A percentile compares a stretch with the other conserved stretches of the same genome.
phyloP scores from a whole-genome alignment of 768 basidiomycete genomes.

The Pholiota conissans region DNA sequence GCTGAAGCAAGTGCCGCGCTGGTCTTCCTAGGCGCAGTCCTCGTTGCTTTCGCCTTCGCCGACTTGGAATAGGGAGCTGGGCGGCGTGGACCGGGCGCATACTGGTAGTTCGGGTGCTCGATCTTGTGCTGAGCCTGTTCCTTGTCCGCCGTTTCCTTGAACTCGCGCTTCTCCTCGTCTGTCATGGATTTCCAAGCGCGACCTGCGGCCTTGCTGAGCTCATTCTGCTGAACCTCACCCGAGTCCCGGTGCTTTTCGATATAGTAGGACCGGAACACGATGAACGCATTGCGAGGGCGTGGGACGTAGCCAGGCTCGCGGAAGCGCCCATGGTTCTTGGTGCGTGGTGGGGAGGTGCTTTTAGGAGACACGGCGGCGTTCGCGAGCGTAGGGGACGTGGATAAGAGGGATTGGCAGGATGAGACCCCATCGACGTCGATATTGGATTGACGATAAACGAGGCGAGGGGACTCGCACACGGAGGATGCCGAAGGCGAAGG shows the following conservation, averaged over 20 bases:
- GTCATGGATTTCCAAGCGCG: slow-evolving; percentile 57
- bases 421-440: too few relatives aligned
- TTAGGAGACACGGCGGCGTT: too few relatives aligned
- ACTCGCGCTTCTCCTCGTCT: slow-evolving; percentile 33
- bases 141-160: slow-evolving; percentile 35
- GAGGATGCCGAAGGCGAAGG: too few relatives aligned
- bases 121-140: slow-evolving; percentile 44
- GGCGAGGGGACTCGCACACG: too few relatives aligned
- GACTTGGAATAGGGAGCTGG: not conserved
- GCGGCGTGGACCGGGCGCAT: slow-evolving; percentile 13
- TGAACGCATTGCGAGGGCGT: slow-evolving; percentile 58
- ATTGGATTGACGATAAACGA: too few relatives aligned
- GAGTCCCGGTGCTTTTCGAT: not conserved
- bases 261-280: too few relatives aligned
- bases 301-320: slow-evolving; percentile 29
- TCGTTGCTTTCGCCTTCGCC: too few relatives aligned
- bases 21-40: too few relatives aligned
- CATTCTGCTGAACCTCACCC: slow-evolving; percentile 31
- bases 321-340: not conserved
- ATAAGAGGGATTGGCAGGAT: too few relatives aligned
- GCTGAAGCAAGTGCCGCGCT: too few relatives aligned
- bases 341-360: too few relatives aligned
- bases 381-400: too few relatives aligned
- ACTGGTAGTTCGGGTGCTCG: slow-evolving; percentile 51
- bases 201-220: slow-evolving; percentile 57